Base-by-base conservation (phyloP, 2,329 filamentous ascomycete species). In the Metarhizium anisopliae region DNA sequence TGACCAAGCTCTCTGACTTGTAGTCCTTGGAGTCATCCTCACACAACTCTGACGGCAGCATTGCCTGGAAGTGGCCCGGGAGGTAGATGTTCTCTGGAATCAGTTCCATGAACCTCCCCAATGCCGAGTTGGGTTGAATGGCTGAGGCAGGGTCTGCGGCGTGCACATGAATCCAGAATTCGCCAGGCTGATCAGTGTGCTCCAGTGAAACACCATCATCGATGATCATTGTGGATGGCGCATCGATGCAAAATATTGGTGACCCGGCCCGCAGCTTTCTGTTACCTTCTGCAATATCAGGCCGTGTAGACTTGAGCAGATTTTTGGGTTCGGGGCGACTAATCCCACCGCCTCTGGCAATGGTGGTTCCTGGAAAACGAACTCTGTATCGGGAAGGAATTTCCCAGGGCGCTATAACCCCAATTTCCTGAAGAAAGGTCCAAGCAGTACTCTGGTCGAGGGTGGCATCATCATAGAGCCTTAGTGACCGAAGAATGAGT, bases 181-280 rank as follows among this genome's bases (percentile, higher is more conserved):
- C 77, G 52, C 76, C 66, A 20, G 76, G 59, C 18, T 68, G 72
- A 4, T 74, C 70, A 1, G 85, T 79, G 50, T 70, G 67, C 64
- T 90, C 85, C 7, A 94, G 65, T 1, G 89, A 93, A 8, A 95
- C 71, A 1, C 85, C 89, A 65, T 95, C 89, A 61, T 95, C 89
- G 56, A 94, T 87, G 62, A 93, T 84, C 32, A 79, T 74, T 0
- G 90, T 87, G 40, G 70, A 72, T 20, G 77, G 75, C 32, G 80
- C 77, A 64, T 95, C 89, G 58, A 95, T 88, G 61, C 87, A 90
- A 66, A 85, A 92, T 1, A 88, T 80, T 0, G 77, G 79, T 25
- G 82, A 65, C n/a, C 76, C 63, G 0, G 47, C 72, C 79, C 83
- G 87, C 53, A 84, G 78, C 57, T 76, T 78, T 50, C 89, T 82